Conservation (phyloP, 2,329 filamentous ascomycete genomes). For the Penicillium aurantiogriseum region DNA sequence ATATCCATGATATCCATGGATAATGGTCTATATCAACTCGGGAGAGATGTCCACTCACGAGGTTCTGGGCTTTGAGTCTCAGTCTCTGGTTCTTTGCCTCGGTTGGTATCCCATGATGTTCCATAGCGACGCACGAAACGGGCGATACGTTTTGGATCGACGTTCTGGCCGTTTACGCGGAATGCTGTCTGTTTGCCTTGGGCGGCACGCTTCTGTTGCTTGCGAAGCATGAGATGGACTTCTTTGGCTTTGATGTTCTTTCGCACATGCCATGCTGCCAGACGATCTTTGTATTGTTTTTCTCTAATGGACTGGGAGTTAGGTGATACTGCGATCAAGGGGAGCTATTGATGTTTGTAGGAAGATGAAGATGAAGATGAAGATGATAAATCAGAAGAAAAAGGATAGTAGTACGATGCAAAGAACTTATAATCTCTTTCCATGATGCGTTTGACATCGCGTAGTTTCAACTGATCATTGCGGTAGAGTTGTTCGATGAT, state of each 20-base stretch:
- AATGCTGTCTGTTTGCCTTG: conserved; percentile 40
- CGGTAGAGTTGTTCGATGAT: conserved; percentile 38
- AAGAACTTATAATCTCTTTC: conserved; percentile 37
- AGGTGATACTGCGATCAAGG: conserved; percentile 12
- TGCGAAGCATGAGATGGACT: conserved; percentile 39
- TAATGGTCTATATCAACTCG: background rate
- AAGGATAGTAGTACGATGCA: conserved; percentile 32
- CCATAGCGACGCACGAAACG: conserved; percentile 37
- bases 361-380: conserved; percentile 3
- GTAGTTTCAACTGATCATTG: conserved; percentile 36
- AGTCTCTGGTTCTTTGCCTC: conserved; percentile 17
- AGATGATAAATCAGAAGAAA: conserved; percentile 9
- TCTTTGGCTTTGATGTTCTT: conserved; percentile 42
- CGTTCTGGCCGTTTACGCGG: conserved; percentile 34
- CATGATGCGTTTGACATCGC: conserved; percentile 40
- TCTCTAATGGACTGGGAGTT: conserved; percentile 28
- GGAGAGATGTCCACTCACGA: conserved; percentile 21
- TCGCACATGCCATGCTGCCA: conserved; percentile 38
- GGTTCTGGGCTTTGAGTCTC: conserved; percentile 34
- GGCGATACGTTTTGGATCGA: conserved; percentile 36
- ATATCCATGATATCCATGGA: background rate
- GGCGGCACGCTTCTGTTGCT: conserved; percentile 39
- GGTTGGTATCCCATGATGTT: conserved; percentile 27
- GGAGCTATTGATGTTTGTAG: too few relatives aligned
- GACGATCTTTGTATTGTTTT: conserved; percentile 42